phyloP scores from a whole-genome alignment of 306 rosid species.

The Betula pendula region DNA sequence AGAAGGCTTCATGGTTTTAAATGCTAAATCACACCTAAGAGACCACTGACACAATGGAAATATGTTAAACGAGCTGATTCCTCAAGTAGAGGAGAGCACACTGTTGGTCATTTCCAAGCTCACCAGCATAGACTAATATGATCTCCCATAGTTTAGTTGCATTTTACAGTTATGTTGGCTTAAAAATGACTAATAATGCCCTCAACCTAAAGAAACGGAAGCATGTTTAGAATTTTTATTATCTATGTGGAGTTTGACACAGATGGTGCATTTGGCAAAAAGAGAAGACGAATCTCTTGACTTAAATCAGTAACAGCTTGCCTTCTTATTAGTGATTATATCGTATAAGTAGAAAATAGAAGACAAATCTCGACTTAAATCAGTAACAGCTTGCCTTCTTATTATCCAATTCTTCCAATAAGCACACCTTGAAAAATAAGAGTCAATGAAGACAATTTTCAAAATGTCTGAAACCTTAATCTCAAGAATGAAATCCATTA shows the following conservation, averaged over 20 bases:
- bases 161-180: too few relatives aligned
- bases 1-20: neutral
- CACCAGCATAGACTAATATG: neutral
- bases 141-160: too few relatives aligned
- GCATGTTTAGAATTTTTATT: neutral
- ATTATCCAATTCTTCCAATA: neutral
- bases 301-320: neutral
- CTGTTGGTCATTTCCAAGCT: neutral
- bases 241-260: neutral
- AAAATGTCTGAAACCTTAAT: neutral
- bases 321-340: neutral
- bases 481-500: neutral
- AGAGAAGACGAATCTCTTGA: neutral
- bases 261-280: neutral
- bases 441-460: neutral
- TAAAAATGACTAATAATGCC: neutral
- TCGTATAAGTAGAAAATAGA: too few relatives aligned
- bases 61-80: neutral
- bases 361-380: neutral
- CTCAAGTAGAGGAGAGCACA: neutral
- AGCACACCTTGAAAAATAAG: neutral
- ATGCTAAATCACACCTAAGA: neutral
- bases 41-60: neutral
- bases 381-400: neutral
- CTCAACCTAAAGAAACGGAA: neutral